Percentiles rank a stretch among this genome's conserved stretches.
These are phyloP conservation scores for Skeletonema marinoi DNA, from an alignment of 108 stramenopile species.

Conservation along the genomic window DNA sequence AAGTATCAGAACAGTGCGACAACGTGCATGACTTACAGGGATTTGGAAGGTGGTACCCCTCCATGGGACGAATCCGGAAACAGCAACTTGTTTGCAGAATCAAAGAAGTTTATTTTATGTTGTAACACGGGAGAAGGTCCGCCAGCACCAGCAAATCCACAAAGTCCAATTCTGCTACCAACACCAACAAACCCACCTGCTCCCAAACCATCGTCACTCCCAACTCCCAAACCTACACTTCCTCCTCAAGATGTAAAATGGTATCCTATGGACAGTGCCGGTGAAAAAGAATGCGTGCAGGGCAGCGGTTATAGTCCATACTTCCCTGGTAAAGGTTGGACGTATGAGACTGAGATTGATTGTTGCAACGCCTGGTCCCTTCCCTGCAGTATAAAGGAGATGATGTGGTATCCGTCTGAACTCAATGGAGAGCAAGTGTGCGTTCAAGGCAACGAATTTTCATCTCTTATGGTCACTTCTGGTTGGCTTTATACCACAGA, in stretches of 20 bases:
- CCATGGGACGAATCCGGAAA: not conserved
- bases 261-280: not conserved
- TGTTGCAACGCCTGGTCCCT: no score
- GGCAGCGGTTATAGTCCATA: not conserved
- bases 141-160: no score
- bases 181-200: not conserved
- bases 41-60: not conserved
- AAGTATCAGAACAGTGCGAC: conserved; percentile 37
- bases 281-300: not conserved
- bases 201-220: not conserved
- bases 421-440: no score
- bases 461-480: no score
- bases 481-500: not conserved
- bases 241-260: not conserved
- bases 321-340: not conserved
- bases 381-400: no score
- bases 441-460: no score
- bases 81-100: not conserved
- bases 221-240: not conserved
- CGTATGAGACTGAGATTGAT: not conserved
- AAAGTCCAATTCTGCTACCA: no score
- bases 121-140: not conserved
- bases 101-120: not conserved
- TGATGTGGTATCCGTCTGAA: no score
- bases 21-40: conserved; percentile 26